Percentiles rank a stretch among this genome's conserved stretches.
Conservation (phyloP, 2,329 filamentous ascomycete species). For the Talaromyces sp. region DNA sequence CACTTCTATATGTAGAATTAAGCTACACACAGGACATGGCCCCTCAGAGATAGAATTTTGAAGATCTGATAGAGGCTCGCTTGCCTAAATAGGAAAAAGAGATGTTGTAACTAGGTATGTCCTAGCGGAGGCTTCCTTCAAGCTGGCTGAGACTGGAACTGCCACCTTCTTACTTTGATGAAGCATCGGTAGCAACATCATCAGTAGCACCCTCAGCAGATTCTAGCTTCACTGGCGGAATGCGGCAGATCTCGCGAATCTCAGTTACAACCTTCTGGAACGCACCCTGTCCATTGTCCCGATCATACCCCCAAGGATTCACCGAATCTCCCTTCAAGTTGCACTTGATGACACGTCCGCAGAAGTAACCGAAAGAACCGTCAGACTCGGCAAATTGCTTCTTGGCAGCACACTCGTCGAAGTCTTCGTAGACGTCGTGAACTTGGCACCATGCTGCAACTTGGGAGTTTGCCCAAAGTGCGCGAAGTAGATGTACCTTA, state of each 20-base stretch:
- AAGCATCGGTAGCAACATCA: background rate
- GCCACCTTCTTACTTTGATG: background rate
- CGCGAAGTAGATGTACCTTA: background rate
- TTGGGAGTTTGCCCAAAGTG: background rate
- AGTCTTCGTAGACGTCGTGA: background rate
- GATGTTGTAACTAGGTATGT: background rate
- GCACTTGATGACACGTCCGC: background rate
- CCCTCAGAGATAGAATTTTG: background rate
- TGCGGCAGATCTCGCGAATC: background rate
- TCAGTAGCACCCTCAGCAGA: background rate
- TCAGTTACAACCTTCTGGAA: background rate
- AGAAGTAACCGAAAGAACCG: background rate
- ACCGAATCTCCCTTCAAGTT: background rate
- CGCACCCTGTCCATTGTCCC: background rate
- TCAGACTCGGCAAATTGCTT: background rate
- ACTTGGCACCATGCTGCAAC: background rate
- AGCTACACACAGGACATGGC: background rate
- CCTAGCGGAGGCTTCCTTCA: background rate
- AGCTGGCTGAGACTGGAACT: background rate
- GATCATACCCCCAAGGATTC: background rate
- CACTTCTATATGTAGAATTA: background rate
- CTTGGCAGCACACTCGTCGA: background rate
- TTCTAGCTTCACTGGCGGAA: too few relatives aligned
- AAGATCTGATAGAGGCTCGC: background rate
- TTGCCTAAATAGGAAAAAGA: background rate